Evolutionary conservation across 345 rosid genomes (phyloP).

Genomic region (Eutrema japonicum): DNA sequence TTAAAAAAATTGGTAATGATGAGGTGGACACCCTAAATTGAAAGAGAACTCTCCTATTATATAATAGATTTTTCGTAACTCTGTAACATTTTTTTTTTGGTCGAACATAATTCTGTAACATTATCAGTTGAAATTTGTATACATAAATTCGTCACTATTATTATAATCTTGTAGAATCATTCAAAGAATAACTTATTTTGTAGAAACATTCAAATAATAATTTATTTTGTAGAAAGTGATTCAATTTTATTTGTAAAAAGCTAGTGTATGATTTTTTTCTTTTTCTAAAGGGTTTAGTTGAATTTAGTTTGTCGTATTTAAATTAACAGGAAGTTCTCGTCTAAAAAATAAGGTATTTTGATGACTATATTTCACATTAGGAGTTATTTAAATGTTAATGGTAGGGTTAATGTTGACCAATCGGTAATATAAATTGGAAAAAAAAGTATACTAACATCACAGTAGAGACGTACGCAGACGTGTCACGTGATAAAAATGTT

Average conservation of each 20-base stretch:
- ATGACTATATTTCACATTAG: background rate
- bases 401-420: slow-evolving; percentile 1
- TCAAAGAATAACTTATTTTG: slow-evolving; percentile 8
- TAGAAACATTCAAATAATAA: background rate
- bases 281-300: background rate
- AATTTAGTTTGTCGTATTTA: background rate
- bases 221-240: background rate
- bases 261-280: background rate
- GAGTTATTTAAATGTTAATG: background rate
- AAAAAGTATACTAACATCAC: too few species aligned
- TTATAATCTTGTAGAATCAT: background rate
- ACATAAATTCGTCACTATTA: background rate
- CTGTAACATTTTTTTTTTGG: background rate
- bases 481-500: background rate
- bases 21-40: too few species aligned
- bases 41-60: too few species aligned
- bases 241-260: background rate
- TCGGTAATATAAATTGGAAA: background rate
- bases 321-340: background rate
- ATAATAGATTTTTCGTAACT: background rate
- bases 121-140: background rate
- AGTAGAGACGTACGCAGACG: background rate
- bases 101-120: background rate
- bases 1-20: too few species aligned
- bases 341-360: slow-evolving; percentile 2